Percentiles rank a stretch among this genome's conserved stretches.
Evolutionary conservation across 1,139 yeast genomes (phyloP).

Genomic region (Nakaseomyces bracarensis): DNA sequence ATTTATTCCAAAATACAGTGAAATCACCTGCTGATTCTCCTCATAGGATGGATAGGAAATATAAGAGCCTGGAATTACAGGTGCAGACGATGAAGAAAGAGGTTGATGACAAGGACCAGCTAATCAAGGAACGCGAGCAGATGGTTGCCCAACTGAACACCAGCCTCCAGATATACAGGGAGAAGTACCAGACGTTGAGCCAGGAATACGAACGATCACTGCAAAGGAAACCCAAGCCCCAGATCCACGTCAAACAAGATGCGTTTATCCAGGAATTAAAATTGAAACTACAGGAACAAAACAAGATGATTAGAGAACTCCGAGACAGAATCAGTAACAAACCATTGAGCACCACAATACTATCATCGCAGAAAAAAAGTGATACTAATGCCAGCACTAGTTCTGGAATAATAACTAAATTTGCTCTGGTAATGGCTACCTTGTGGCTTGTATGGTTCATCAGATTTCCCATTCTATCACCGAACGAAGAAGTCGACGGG

Average conservation of each 20-base stretch:
- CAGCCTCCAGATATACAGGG: constrained; percentile 17
- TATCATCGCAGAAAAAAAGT: constrained; percentile 48
- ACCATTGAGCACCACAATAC: constrained; percentile 20
- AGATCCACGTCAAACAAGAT: not conserved
- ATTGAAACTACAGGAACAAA: constrained; percentile 26
- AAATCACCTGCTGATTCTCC: constrained; percentile 2
- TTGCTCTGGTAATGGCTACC: not conserved
- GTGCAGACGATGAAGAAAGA: constrained; percentile 6
- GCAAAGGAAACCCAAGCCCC: not conserved
- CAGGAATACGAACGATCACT: not conserved
- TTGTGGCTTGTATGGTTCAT: not conserved
- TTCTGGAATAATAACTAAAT: not conserved
- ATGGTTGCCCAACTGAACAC: not conserved
- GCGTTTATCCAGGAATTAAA: constrained; percentile 25
- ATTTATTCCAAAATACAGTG: not conserved
- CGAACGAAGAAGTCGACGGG: constrained; percentile 1
- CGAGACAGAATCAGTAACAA: constrained; percentile 12
- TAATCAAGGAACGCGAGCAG: constrained; percentile 6
- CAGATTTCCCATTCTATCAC: not conserved
- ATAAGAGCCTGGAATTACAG: constrained; percentile 6
- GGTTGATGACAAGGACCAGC: constrained; percentile 1
- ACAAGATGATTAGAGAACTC: constrained; percentile 19
- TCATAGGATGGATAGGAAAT: not conserved
- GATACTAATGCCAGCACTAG: constrained; percentile 23
- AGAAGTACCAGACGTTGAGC: constrained; percentile 17